Base-by-base conservation (phyloP, 352 stramenopile species). In the Halophytophthora batemanensis region DNA sequence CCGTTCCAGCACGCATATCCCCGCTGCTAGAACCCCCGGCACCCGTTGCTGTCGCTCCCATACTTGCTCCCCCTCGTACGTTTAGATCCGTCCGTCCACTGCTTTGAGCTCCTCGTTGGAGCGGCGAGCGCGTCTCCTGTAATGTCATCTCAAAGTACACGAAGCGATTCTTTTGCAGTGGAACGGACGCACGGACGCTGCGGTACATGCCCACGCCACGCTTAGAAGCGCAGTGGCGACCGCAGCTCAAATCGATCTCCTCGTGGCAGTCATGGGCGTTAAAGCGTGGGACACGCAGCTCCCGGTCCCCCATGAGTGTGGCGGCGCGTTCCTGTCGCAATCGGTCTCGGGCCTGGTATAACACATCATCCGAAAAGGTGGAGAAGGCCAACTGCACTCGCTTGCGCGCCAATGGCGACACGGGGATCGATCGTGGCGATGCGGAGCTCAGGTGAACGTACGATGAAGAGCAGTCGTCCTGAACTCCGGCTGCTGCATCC, bases 101-200 rank as follows among this genome's bases (percentile, higher is more conserved):
- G 35, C 28, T 50, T 6, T 54, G 51, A 8, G 60, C 63, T 14
- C 48, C 21, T 38, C 49, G 59, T 59, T 61, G 71, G 2, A 45
- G 37, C 1, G 60, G 60, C 1, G 79, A 71, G 45, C 64, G 55
- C n/a, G 52, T 48, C 58, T 86, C 65, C 25, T 77, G 73, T 12
- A 92, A 38, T 3, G 71, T 74, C 79, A 95, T 93, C 62, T 95
- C 84, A 51, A 93, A 95, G 63, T 95, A 95, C 50, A 90, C 77
- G 39, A 80, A 80, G n/a, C 77, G 75, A 55, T 86, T 76, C 17
- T 68, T 70, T 13, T 74, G 66, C 21, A 95, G 64, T 6, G 80
- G 60, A 13, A 89, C 75, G 8, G 64, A 84, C 25, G 60, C 70
- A 1, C 84, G 80, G 11, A 93, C 84, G 43, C 80, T 93, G 19